These are phyloP conservation scores for Pseudogymnoascus sp. DNA, from an alignment of 2,329 filamentous ascomycete species.

Conservation along the genomic window DNA sequence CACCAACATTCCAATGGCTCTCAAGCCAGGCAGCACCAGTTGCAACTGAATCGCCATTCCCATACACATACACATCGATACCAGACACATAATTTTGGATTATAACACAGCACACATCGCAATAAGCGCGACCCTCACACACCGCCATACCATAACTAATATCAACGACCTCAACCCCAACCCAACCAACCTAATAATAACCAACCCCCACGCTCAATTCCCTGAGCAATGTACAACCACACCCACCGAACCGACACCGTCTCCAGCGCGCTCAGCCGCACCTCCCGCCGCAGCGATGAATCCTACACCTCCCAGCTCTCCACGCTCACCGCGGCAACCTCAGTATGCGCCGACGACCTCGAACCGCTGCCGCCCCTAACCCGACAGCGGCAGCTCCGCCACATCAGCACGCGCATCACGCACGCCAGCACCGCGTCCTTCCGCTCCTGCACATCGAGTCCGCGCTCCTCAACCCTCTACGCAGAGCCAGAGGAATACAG, in stretches of 20 bases:
- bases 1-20: neutral
- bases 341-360: constrained; percentile 26
- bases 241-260: constrained; percentile 12
- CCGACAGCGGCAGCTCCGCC: no score
- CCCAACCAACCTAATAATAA: neutral
- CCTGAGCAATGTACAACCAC: neutral
- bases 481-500: no score
- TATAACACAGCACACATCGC: neutral
- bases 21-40: neutral
- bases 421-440: no score
- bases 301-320: constrained; percentile 26
- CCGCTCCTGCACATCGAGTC: no score
- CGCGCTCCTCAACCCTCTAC: no score
- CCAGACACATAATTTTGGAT: neutral
- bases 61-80: neutral
- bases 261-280: constrained; percentile 29
- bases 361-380: no score
- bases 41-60: neutral
- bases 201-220: neutral
- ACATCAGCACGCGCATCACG: no score
- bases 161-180: neutral
- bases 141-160: neutral
- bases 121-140: neutral
- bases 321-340: constrained; percentile 40
- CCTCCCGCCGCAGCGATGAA: constrained; percentile 36